phyloP scores from a whole-genome alignment of 2,329 filamentous ascomycete genomes.

The Cladobotryum mycophilum region DNA sequence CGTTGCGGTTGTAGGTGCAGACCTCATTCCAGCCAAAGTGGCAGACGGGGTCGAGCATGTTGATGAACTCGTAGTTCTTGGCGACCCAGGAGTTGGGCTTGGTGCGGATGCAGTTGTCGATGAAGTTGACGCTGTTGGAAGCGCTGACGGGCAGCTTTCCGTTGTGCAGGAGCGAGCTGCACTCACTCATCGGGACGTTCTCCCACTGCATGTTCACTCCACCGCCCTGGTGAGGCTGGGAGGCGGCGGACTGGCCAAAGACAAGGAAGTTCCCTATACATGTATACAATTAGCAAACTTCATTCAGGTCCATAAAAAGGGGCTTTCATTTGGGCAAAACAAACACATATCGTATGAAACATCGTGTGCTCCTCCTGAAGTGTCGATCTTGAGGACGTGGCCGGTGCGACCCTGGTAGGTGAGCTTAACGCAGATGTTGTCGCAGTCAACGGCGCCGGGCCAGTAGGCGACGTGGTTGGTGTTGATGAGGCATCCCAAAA shows the following conservation, averaged over 20 bases:
- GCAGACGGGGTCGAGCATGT: conserved; percentile 47
- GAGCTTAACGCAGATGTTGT: conserved; percentile 51
- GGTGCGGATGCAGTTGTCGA: conserved; percentile 40
- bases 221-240: conserved; percentile 42
- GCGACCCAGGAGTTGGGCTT: conserved; percentile 42
- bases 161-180: conserved; percentile 42
- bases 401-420: conserved; percentile 42
- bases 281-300: conserved; percentile 26
- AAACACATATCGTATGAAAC: conserved; percentile 51
- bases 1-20: conserved; percentile 42
- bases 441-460: conserved; percentile 46
- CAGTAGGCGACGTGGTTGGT: conserved; percentile 57
- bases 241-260: conserved; percentile 42
- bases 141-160: conserved; percentile 49
- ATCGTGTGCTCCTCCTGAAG: conserved; percentile 50
- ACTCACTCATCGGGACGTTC: conserved; percentile 41
- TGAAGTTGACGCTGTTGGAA: conserved; percentile 51
- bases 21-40: conserved; percentile 44
- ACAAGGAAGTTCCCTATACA: conserved; percentile 49
- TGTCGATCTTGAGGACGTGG: conserved; percentile 53
- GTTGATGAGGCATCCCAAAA: conserved; percentile 55
- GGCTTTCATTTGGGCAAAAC: not conserved
- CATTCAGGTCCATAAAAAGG: not conserved
- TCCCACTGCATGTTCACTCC: conserved; percentile 46
- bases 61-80: conserved; percentile 46